Base-by-base conservation (phyloP, 2,329 filamentous ascomycete genomes). In the Lasiodiplodia citricola region DNA sequence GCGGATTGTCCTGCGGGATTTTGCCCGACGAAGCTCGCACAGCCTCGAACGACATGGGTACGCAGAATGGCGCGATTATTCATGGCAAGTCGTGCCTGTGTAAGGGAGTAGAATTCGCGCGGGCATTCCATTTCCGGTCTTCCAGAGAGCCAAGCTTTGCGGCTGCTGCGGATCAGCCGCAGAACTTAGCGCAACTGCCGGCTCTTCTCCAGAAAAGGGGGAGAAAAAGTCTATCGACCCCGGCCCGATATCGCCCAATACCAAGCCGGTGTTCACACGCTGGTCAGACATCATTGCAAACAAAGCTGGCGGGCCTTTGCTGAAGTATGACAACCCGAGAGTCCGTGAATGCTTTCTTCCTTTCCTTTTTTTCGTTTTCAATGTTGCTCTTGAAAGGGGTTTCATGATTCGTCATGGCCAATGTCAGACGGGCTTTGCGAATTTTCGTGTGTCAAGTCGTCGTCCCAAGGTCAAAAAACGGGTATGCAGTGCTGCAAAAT, bases 131-230 rank as follows among this genome's bases (percentile, higher is more conserved):
- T 47, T 47, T 47, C 31, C 44, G 44, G 44, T 47, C n/a, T 47
- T 21, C 38, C 31, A 44, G 37, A 35, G 18, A 21, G 41, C 21
- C 31, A 66, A 66, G 63, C 63, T 66, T 66, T 66, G 63, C 50
- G 51, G 54, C 55, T 66, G 55, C 35, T 66, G 51, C n/a, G 37
- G 41, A 66, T 56, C 63, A 66, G 21, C 63, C 63, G 63, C 63
- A 66, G 51, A 44, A 41, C 28, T 11, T 56, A 57, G 55, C 31
- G 55, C 55, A 37, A 47, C 44, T n/a, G n/a, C 44, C 44, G n/a
- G 44, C n/a, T 47, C 7, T 16, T 47, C 44, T n/a, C 44, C 44
- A 21, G 18, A 47, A 44, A 21, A 47, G 44, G 44, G 44, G 44
- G 44, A n/a, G 2, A n/a, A 4, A 47, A 16, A 18, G 14, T 28